Percentiles rank a stretch among this genome's conserved stretches.
Evolutionary conservation across 768 basidiomycete species (phyloP).

Genomic region (Tubosaeta brunneosetosa): DNA sequence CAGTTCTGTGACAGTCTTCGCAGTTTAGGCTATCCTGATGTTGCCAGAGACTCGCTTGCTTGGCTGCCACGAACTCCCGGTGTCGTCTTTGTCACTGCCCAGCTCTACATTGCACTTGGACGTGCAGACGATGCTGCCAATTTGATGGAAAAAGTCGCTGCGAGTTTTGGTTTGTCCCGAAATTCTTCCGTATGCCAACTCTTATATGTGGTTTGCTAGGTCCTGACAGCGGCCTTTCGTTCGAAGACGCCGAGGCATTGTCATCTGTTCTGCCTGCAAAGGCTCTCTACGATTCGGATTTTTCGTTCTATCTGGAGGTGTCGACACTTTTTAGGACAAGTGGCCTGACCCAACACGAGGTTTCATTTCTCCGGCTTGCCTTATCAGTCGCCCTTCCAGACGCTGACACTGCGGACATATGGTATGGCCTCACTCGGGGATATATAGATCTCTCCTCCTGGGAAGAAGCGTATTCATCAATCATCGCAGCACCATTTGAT

Average conservation of each 20-base stretch:
- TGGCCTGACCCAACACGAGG: constrained; percentile 54
- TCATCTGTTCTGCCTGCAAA: constrained; percentile 55
- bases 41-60: constrained; percentile 60
- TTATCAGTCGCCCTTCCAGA: constrained; percentile 59
- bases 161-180: constrained; percentile 60
- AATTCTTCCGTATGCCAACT: not conserved
- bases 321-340: constrained; percentile 67
- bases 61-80: constrained; percentile 80
- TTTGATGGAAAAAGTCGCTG: constrained; percentile 69
- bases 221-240: constrained; percentile 44
- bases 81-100: constrained; percentile 66
- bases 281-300: constrained; percentile 54
- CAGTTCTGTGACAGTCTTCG: constrained; percentile 69
- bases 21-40: constrained; percentile 54
- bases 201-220: constrained; percentile 30
- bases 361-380: constrained; percentile 74
- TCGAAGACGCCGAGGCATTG: constrained; percentile 63
- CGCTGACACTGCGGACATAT: constrained; percentile 61
- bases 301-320: constrained; percentile 74
- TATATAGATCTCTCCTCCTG: constrained; percentile 68
- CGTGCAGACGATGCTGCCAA: constrained; percentile 69
- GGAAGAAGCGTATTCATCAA: constrained; percentile 81
- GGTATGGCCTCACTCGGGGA: constrained; percentile 75
- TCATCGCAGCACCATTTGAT: constrained; percentile 71
- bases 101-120: constrained; percentile 61